Evolutionary conservation across 2,329 filamentous ascomycete species (phyloP), one percentile per base, ranked within the genome.

Genomic region (Colletotrichum kahawae): DNA sequence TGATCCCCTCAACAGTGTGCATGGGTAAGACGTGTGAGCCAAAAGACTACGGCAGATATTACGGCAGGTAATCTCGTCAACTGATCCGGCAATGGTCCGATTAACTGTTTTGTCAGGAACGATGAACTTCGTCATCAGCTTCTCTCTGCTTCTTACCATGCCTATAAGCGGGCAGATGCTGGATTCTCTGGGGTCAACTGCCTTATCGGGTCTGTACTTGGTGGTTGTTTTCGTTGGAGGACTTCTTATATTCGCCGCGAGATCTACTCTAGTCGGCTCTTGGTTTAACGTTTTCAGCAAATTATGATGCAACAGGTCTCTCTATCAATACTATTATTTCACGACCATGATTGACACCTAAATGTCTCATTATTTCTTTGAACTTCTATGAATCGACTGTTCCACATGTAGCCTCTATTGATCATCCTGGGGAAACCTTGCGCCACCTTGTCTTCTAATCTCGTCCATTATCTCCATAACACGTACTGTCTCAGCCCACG

Each of bases 381-480:
- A 6, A 4, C 14, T 18, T 29, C 54, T 57, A 57, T 29, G 5
- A 57, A 8, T n/a, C 24, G 29, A 0, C 9, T 31, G 8, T 1
- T 34, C 57, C n/a, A 60, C 14, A 16, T 43, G n/a, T 16, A 12
- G 5, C 13, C 13, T 36, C 33, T 71, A 70, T 29, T 72, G 62
- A 7, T 63, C 34, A 31, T 74, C 82, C 38, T 82, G 79, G 1
- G 82, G 82, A 43, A 81, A 83, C 21, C 51, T 78, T 0, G 80
- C 77, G 0, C 81, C 82, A 1, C 81, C 82, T n/a, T 84, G 81
- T 12, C 76, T 78, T 59, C 87, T 80, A 18, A 88, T 82, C 74
- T 87, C 84, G 72, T 90, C 88, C 83, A 89, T 82, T 18, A 88
- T 82, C 68, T 84, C 83, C 82, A 89, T 81, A 0, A 88, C 82